Evolutionary conservation across 768 basidiomycete species (phyloP).

Genomic region (Boletus reticulatus): DNA sequence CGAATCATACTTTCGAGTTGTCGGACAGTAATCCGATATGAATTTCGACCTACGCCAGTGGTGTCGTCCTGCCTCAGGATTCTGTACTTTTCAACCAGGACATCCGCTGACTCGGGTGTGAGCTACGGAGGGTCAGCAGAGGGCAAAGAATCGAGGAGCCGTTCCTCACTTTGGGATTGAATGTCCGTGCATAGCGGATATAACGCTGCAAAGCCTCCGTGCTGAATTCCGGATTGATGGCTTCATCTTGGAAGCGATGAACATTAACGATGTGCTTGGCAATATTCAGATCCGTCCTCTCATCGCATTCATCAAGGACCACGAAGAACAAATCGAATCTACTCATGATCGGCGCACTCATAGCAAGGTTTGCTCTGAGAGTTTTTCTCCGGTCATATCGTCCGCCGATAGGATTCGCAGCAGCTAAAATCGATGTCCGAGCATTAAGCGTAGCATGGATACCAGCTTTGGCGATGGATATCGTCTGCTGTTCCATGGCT

Average conservation of each 20-base stretch:
- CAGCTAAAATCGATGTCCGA: constrained; percentile 94
- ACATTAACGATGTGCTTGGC: constrained; percentile 98
- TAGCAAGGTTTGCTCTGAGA: constrained; percentile 88
- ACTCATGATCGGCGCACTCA: constrained; percentile 99
- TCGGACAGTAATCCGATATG: constrained; percentile 96
- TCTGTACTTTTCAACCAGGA: constrained; percentile 95
- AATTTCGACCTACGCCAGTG: constrained; percentile 82
- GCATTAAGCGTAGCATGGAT: constrained; percentile 99
- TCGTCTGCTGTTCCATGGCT: constrained; percentile 99
- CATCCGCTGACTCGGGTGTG: constrained; percentile 87
- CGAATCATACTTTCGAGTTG: constrained; percentile 99
- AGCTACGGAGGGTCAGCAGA: constrained; percentile 50
- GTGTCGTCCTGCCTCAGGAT: constrained; percentile 90
- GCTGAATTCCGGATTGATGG: constrained; percentile 94
- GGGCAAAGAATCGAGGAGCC: not conserved
- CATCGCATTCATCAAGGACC: constrained; percentile 95
- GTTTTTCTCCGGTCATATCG: constrained; percentile 95
- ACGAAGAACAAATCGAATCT: constrained; percentile 98
- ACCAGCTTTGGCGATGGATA: constrained; percentile 98
- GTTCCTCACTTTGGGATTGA: constrained; percentile 83
- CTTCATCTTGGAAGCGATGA: constrained; percentile 92
- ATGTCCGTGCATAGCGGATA: constrained; percentile 95
- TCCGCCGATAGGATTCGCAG: constrained; percentile 97
- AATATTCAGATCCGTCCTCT: constrained; percentile 87
- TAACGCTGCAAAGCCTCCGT: constrained; percentile 96